Conservation (phyloP, 2,329 filamentous ascomycete genomes). For the Volutella citrinella region DNA sequence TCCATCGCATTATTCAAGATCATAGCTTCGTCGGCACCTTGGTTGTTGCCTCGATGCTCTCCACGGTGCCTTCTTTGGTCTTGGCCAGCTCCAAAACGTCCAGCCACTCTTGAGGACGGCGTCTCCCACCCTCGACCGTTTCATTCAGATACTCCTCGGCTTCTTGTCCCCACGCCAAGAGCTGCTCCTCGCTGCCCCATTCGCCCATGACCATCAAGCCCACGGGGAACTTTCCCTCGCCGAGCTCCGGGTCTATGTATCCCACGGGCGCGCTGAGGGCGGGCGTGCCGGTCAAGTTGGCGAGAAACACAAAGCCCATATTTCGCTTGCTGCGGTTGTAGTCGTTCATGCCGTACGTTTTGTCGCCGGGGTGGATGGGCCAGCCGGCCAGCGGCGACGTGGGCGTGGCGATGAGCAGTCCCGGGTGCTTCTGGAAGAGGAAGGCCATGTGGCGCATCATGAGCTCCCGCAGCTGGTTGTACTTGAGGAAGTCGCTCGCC, state of each 20-base stretch:
- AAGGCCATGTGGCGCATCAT: slow-evolving; percentile 76
- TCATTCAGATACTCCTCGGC: slow-evolving; percentile 54
- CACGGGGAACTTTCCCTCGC: slow-evolving; percentile 57
- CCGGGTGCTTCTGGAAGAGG: slow-evolving; percentile 68
- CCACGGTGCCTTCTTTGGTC: slow-evolving; percentile 11
- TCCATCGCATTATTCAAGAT: too few species aligned
- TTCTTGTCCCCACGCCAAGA: slow-evolving; percentile 59
- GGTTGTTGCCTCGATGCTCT: too few species aligned
- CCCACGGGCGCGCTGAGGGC: slow-evolving; percentile 73
- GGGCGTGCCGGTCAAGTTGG: slow-evolving; percentile 79
- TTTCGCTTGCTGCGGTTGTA: slow-evolving; percentile 68
- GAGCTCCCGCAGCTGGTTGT: slow-evolving; percentile 69
- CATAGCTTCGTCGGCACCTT: too few species aligned
- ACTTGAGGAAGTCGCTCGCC: slow-evolving; percentile 67
- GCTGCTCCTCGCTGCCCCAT: slow-evolving; percentile 64
- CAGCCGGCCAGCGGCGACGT: slow-evolving; percentile 75
- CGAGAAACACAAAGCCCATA: slow-evolving; percentile 84
- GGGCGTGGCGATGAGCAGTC: slow-evolving; percentile 75
- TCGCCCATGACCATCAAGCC: slow-evolving; percentile 63
- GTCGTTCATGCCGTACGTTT: slow-evolving; percentile 71
- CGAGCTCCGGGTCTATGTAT: slow-evolving; percentile 58
- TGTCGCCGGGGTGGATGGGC: slow-evolving; percentile 57
- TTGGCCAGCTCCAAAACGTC: slow-evolving; percentile 46
- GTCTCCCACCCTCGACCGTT: slow-evolving; percentile 45
- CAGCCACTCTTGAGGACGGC: slow-evolving; percentile 53